These are phyloP conservation scores for Dovyalis caffra DNA, from an alignment of 345 rosid species.

Conservation along the genomic window DNA sequence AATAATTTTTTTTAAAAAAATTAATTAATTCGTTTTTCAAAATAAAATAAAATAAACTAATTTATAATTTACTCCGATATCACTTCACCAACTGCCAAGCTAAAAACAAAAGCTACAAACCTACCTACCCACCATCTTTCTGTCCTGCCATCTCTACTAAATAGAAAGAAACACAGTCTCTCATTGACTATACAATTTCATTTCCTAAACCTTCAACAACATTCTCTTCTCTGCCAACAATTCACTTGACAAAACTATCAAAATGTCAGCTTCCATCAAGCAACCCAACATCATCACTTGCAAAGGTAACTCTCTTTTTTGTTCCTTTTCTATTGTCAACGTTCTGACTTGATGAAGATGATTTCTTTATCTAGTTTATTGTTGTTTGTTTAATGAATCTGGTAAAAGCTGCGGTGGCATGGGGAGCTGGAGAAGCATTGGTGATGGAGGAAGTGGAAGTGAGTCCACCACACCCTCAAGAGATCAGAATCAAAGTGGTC, in stretches of 20 bases:
- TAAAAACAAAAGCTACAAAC: too few species aligned
- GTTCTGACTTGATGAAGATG: not conserved
- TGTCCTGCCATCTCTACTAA: too few species aligned
- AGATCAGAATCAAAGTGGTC: slow-evolving; percentile 82
- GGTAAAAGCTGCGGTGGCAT: slow-evolving; percentile 77
- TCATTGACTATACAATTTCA: not conserved
- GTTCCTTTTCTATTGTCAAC: too few species aligned
- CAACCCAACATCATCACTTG: not conserved
- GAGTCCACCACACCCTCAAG: slow-evolving; percentile 68
- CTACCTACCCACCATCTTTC: too few species aligned
- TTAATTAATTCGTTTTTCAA: too few species aligned
- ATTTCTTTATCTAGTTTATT: not conserved
- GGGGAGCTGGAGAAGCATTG: slow-evolving; percentile 77
- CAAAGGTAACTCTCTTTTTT: not conserved
- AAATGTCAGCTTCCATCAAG: not conserved
- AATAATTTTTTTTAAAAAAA: too few species aligned
- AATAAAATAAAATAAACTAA: too few species aligned
- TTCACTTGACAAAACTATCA: too few species aligned
- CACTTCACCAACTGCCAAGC: too few species aligned
- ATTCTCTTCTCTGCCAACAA: too few species aligned
- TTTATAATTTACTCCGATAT: too few species aligned
- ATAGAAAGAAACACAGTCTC: too few species aligned
- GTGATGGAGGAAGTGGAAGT: slow-evolving; percentile 87
- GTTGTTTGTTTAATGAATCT: not conserved
- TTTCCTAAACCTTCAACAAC: not conserved